Evolutionary conservation across 139 green algal genomes (phyloP), one percentile per base, ranked within the genome.

Genomic region (Protoeuglena noctilucae): DNA sequence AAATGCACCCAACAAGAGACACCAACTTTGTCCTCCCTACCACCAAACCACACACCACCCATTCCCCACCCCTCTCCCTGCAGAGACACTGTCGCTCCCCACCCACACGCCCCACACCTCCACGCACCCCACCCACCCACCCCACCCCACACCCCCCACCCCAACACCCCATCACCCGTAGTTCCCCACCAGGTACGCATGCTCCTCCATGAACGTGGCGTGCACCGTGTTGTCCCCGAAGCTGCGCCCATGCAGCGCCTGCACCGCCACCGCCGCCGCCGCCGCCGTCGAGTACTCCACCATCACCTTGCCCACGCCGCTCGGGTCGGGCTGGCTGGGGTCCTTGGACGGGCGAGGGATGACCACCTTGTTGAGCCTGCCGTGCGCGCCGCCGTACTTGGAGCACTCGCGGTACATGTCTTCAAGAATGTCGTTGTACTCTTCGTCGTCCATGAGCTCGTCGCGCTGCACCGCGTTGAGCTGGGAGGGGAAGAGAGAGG

Each of bases 391-490:
- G 21, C 75, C 75, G 53, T 70, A 74, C 63, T 83, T 86, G 41
- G 50, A 62, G 48, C 75, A 83, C 69, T 93, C 81, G 26, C 87
- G 75, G 6, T 68, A 43, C 63, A 71, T 87, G 60, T 88, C 86
- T 52, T 93, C 80, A 57, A 89, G 28, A 58, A 98, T 97, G 54
- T 96, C 90, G 9, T 72, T 56, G 56, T 94, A 95, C 57, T 94
- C 88, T 23, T 87, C 70, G 22, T 84, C 66, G 57, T 94, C 73
- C 2, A 50, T 26, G 24, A 97, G 77, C 76, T 97, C 89, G 21
- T 94, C 83, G 2, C 74, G 46, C 4, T 68, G 81, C 3, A 95
- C 80, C 21, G 74, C 74, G 26, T 82, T 69, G 21, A 88, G 64
- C 29, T 78, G 58, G 7, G 25, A 29, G 23, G 4, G 40, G 61